These are phyloP conservation scores for Hanseniaspora gamundiae DNA, from an alignment of 1,139 yeast species.

Conservation along the genomic window DNA sequence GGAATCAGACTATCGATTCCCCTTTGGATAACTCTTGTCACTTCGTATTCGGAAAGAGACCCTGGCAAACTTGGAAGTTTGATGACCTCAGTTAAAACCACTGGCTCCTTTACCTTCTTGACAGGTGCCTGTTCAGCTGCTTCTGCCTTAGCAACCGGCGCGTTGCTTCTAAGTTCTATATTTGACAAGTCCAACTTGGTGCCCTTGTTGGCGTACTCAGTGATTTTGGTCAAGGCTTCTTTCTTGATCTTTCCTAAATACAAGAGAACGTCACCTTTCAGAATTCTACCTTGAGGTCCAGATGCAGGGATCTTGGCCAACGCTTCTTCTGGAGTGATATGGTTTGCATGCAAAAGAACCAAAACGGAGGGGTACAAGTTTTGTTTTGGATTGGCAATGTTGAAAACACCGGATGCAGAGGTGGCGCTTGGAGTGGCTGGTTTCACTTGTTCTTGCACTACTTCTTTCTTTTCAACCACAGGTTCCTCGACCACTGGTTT, in stretches of 20 bases:
- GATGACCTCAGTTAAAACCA: conserved; percentile 12
- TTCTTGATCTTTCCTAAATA: conserved; percentile 59
- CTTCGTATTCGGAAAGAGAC: background rate
- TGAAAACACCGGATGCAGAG: conserved; percentile 9
- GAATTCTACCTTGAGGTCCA: conserved; percentile 78
- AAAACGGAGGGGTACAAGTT: conserved; percentile 74
- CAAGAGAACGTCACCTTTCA: conserved; percentile 87
- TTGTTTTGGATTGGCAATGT: conserved; percentile 49
- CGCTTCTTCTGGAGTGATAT: conserved; percentile 60
- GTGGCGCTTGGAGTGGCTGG: conserved; percentile 6
- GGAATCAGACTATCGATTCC: conserved; percentile 3
- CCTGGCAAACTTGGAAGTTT: background rate
- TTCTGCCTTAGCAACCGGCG: conserved; percentile 22
- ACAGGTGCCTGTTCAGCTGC: conserved; percentile 14
- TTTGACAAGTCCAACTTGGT: conserved; percentile 68
- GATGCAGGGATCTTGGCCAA: conserved; percentile 61
- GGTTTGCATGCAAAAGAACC: conserved; percentile 45
- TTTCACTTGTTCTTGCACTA: background rate
- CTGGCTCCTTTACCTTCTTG: conserved; percentile 23
- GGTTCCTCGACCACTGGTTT: conserved; percentile 13
- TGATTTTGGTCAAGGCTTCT: conserved; percentile 40
- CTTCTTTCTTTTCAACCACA: background rate
- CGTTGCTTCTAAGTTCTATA: conserved; percentile 39
- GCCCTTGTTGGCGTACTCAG: conserved; percentile 43
- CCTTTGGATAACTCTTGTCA: background rate